Conservation (phyloP, 768 basidiomycete genomes). For the Podaxis pistillaris region DNA sequence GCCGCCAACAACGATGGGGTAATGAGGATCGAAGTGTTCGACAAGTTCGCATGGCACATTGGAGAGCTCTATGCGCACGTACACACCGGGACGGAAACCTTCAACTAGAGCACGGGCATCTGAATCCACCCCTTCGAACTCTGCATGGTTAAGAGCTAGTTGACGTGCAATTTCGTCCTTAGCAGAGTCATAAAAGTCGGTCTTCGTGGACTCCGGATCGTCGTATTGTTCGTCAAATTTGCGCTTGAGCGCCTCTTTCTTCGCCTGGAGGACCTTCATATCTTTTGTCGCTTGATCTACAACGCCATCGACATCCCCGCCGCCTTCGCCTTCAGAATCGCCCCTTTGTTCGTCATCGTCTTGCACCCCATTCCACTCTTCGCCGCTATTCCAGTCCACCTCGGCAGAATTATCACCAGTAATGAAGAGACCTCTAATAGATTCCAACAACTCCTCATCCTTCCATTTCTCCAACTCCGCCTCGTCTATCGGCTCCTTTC, state of each 20-base stretch:
- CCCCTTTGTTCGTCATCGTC: constrained; percentile 32
- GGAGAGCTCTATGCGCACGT: constrained; percentile 87
- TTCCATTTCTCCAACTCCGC: constrained; percentile 74
- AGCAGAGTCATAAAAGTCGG: constrained; percentile 88
- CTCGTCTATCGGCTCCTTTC: constrained; percentile 55
- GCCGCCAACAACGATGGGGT: constrained; percentile 91
- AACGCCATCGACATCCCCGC: constrained; percentile 18
- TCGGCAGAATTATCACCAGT: constrained; percentile 53
- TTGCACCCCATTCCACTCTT: constrained; percentile 39
- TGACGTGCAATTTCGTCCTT: constrained; percentile 92
- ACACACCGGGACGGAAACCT: constrained; percentile 86
- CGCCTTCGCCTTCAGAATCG: constrained; percentile 34
- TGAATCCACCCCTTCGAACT: constrained; percentile 78
- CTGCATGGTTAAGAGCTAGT: constrained; percentile 76
- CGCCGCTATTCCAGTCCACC: constrained; percentile 34
- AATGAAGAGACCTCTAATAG: constrained; percentile 87
- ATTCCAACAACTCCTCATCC: constrained; percentile 81
- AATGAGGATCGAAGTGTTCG: constrained; percentile 88
- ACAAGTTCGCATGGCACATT: constrained; percentile 90
- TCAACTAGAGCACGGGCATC: constrained; percentile 83
- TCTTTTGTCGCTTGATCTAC: constrained; percentile 29
- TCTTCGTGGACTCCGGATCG: constrained; percentile 73
- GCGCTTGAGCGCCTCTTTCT: constrained; percentile 89
- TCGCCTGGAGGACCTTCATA: constrained; percentile 64
- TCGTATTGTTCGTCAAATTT: constrained; percentile 98